These are phyloP conservation scores for Roridomyces roridus DNA, from an alignment of 768 basidiomycete genomes.

Conservation along the genomic window DNA sequence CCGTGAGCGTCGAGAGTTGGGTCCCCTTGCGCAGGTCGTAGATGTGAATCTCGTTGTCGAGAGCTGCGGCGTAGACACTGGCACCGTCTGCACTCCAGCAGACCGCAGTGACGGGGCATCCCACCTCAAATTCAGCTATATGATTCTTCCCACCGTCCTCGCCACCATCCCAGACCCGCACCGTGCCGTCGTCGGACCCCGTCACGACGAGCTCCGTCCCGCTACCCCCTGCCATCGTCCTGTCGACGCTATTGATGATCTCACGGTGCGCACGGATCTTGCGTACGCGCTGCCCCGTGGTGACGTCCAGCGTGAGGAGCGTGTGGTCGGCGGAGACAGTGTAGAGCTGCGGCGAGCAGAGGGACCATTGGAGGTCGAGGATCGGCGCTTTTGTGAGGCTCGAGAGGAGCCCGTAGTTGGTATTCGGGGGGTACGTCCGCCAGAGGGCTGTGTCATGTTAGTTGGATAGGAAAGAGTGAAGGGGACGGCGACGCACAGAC, in stretches of 20 bases:
- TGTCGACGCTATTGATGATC: constrained; percentile 88
- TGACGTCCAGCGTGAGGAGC: constrained; percentile 76
- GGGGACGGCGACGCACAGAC: constrained; percentile 68
- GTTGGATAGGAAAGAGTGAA: neutral
- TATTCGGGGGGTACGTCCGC: constrained; percentile 91
- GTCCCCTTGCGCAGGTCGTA: constrained; percentile 89
- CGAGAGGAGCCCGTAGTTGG: constrained; percentile 87
- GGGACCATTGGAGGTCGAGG: constrained; percentile 90
- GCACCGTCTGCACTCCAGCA: constrained; percentile 93
- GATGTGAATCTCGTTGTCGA: constrained; percentile 97
- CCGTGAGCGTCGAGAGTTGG: constrained; percentile 79
- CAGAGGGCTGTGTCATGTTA: constrained; percentile 57
- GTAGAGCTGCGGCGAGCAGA: constrained; percentile 74
- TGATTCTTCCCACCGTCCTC: constrained; percentile 75
- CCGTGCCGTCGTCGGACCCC: constrained; percentile 91
- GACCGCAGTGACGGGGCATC: constrained; percentile 91
- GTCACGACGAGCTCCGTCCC: constrained; percentile 87
- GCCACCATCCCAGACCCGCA: constrained; percentile 90
- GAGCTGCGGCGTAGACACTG: constrained; percentile 86
- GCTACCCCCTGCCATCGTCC: constrained; percentile 83
- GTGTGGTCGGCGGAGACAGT: constrained; percentile 92
- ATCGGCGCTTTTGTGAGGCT: constrained; percentile 90
- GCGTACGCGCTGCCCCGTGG: constrained; percentile 81
- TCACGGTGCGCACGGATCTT: constrained; percentile 90
- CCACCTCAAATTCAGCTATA: constrained; percentile 82